Evolutionary conservation across 441 rosid species (phyloP), one percentile per base, ranked within the genome.

Genomic region (Hura crepitans): DNA sequence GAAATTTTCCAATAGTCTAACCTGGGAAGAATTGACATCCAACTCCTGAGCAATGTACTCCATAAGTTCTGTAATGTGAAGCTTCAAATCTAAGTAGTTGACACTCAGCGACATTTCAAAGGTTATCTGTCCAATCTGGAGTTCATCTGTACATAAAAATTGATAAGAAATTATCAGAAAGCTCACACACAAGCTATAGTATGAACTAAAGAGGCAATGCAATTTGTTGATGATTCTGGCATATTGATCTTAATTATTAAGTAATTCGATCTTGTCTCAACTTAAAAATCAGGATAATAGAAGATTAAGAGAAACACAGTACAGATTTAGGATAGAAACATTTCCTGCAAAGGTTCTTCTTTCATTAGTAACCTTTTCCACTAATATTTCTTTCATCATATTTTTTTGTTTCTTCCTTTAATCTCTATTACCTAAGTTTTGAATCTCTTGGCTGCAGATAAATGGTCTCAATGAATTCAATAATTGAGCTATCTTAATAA

Each of bases 21-120:
- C 97, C 89, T 91, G 93, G 27, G 88, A 85, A 76, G 65, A 72
- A 74, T 81, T 76, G 72, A 87, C 55, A 50, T 72, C 81, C 17
- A 94, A 84, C 74, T 83, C 89, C 66, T 82, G 84, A 62, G 94
- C 78, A 42, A 90, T 78, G 74, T 59, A 72, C 66, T 75, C 65
- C 47, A 82, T 23, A 62, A 91, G 88, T 79, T 91, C 82, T 14
- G 75, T 69, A 42, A 69, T 53, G 64, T 62, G 89, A 59, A 77
- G 83, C 84, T 84, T 84, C 82, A 91, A 79, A 80, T 86, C 79
- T 0, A 88, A 83, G 47, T 73, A 66, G 74, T 80, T 85, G 67
- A 79, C 71, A 62, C 77, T 82, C 68, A 92, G 70, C 64, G 78
- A 84, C 71, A 94, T 77, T 57, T 87, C 86, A 78, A 92, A 82